phyloP scores from a whole-genome alignment of 768 basidiomycete species.

The Kwoniella sp. region DNA sequence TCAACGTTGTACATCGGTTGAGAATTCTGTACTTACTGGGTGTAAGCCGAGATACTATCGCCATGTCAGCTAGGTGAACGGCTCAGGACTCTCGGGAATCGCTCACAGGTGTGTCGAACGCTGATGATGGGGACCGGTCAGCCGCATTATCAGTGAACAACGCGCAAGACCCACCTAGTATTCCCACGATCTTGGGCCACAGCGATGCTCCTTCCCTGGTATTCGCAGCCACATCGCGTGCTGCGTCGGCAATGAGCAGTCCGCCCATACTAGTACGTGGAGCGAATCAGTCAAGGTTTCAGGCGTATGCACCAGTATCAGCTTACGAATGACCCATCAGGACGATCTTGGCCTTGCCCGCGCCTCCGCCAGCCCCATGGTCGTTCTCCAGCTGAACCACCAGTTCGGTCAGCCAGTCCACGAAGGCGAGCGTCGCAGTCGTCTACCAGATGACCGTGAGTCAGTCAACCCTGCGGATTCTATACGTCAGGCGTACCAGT shows the following conservation, averaged over 20 bases:
- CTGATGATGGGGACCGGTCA: constrained; percentile 50
- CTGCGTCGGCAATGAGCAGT: constrained; percentile 75
- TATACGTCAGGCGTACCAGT: constrained; percentile 55
- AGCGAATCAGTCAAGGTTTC: not conserved
- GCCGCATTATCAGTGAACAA: not conserved
- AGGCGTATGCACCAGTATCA: not conserved
- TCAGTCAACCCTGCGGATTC: not conserved
- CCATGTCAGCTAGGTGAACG: constrained; percentile 12
- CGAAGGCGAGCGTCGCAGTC: constrained; percentile 75
- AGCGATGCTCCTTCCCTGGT: constrained; percentile 64
- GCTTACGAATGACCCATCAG: constrained; percentile 69
- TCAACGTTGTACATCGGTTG: not conserved
- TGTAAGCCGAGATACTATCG: constrained; percentile 79
- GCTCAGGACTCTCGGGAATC: not conserved
- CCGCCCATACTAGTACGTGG: constrained; percentile 76
- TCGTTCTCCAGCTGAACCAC: constrained; percentile 80
- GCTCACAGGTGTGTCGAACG: constrained; percentile 85
- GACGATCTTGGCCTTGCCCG: constrained; percentile 62
- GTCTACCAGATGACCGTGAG: constrained; percentile 53
- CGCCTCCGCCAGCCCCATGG: constrained; percentile 62
- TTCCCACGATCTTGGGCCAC: constrained; percentile 82
- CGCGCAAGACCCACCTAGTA: constrained; percentile 26
- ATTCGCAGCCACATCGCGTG: constrained; percentile 67
- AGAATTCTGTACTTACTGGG: constrained; percentile 53
- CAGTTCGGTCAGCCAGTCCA: constrained; percentile 86